These are phyloP conservation scores for Monilinia polystroma DNA, from an alignment of 2,329 filamentous ascomycete species.

Conservation along the genomic window DNA sequence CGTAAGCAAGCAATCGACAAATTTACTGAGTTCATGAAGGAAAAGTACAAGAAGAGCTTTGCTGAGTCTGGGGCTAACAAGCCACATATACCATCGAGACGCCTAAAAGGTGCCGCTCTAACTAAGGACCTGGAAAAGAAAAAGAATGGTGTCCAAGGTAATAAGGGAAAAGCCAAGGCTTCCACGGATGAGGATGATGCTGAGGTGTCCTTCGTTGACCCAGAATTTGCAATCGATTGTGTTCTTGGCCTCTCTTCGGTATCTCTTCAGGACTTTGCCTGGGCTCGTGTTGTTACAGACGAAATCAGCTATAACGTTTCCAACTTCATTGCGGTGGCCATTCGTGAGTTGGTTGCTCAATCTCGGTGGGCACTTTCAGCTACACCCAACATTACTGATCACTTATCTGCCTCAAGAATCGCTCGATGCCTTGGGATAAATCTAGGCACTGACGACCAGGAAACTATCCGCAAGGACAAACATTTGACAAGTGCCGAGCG, in stretches of 20 bases:
- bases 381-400: conserved; percentile 8
- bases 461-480: conserved; percentile 3
- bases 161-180: neutral
- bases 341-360: neutral
- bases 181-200: neutral
- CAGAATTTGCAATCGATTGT: neutral
- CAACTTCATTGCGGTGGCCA: neutral
- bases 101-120: neutral
- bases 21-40: neutral
- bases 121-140: neutral
- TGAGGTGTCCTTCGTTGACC: neutral
- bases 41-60: neutral
- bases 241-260: neutral
- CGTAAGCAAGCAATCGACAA: neutral
- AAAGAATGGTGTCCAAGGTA: neutral
- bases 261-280: neutral
- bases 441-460: conserved; percentile 7
- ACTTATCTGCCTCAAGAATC: neutral
- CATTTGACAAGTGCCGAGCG: conserved; percentile 3
- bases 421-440: conserved; percentile 13
- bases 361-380: conserved; percentile 17
- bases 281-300: conserved; percentile 2
- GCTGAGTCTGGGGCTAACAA: conserved; percentile 1
- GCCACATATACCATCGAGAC: conserved; percentile 1
- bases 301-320: conserved; percentile 1